Evolutionary conservation across 2,329 filamentous ascomycete species (phyloP), one percentile per base, ranked within the genome.

Genomic region (Ophiostoma tasmaniense): DNA sequence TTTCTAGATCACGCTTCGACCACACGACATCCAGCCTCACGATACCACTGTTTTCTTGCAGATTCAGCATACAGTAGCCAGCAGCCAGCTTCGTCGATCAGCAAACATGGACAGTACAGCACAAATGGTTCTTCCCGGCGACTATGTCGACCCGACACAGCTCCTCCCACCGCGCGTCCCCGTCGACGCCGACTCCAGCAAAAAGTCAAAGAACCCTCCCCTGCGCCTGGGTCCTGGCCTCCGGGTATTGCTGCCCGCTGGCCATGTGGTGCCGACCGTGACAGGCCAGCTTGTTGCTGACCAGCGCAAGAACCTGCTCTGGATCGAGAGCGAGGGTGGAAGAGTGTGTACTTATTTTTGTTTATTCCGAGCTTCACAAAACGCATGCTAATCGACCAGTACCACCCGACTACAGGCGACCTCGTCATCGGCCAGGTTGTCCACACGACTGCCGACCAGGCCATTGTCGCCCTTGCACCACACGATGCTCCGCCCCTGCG

Each of bases 351-450:
- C 28, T 55, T 10, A 74, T 64, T 72, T 79, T 50, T 75, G 75
- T 64, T 75, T 76, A 2, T 33, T 17, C 14, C 11, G 10, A 13
- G 10, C 11, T 13, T 28, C 64, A 75, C 75, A 64, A 75, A 76
- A 45, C 78, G 69, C 75, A 76, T 35, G 42, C 55, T 30, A 35
- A 70, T 81, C 25, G 76, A 72, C 73, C 68, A 95, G 87, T 99
- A 98, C 76, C 83, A 87, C 45, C 92, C 95, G 14, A 84, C 87
- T 22, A 81, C 85, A n/a, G 89, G 90, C 76, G 95, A 99, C 78
- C 87, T 96, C 65, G 89, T 98, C 73, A 91, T 99, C 76, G 93
- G 92, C 70, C 93, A 91, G 73, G 84, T 98, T 74, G 87, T 91
- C 75, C 90, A 89, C 77, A 89, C 88, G 68, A 85, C 88, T 66